Evolutionary conservation across 345 rosid genomes (phyloP).

Genomic region (Gynandropsis gynandra): DNA sequence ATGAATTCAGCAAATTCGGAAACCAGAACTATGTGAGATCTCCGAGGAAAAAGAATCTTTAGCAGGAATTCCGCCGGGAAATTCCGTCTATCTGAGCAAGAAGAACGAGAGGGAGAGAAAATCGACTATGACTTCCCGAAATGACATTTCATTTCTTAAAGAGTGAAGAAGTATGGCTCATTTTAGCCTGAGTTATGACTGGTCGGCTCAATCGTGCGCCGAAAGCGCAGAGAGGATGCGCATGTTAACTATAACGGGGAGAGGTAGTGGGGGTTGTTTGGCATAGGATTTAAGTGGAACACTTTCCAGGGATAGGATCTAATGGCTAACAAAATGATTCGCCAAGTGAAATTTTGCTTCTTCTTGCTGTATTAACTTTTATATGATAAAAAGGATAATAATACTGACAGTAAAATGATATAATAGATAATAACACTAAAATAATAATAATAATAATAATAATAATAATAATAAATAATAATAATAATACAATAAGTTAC

Average conservation of each 20-base stretch:
- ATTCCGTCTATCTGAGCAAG: slow-evolving; percentile 6
- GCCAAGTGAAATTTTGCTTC: slow-evolving; percentile 44
- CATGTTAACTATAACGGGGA: slow-evolving; percentile 23
- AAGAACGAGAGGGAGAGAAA: not conserved
- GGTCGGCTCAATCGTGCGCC: slow-evolving; percentile 3
- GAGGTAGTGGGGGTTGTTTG: slow-evolving; percentile 17
- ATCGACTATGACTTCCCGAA: slow-evolving; percentile 11
- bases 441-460: too few species aligned
- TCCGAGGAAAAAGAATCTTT: not conserved
- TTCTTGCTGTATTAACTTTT: too few species aligned
- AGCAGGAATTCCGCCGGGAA: slow-evolving; percentile 18
- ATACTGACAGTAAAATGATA: too few species aligned
- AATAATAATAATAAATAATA: too few species aligned
- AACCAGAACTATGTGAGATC: slow-evolving; percentile 11
- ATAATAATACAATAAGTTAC: too few species aligned
- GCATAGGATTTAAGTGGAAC: slow-evolving; percentile 24
- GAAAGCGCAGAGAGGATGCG: slow-evolving; percentile 9
- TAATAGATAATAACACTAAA: too few species aligned
- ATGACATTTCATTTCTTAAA: slow-evolving; percentile 25
- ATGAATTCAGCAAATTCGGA: slow-evolving; percentile 21
- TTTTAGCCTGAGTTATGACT: slow-evolving; percentile 17
- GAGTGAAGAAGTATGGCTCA: slow-evolving; percentile 26
- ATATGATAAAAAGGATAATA: too few species aligned
- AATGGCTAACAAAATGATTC: slow-evolving; percentile 90
- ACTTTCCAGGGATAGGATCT: slow-evolving; percentile 32